Evolutionary conservation across 495 filamentous ascomycete genomes (phyloP).

Genomic region (Trichoderma asperelloides): DNA sequence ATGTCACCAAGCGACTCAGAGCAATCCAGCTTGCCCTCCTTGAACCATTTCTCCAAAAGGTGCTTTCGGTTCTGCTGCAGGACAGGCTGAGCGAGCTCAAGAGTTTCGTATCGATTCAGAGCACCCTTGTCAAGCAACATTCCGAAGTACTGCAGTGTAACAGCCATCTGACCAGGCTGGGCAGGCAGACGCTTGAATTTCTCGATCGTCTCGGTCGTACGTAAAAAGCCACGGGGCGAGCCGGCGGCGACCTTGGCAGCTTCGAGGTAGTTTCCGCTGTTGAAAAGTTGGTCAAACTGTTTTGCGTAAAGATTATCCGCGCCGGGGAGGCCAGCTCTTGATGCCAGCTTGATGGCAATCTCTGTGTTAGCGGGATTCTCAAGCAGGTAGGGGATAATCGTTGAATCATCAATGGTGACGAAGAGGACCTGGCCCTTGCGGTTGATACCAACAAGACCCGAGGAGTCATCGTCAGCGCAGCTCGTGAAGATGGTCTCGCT

Average conservation of each 20-base stretch:
- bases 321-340: conserved; percentile 83
- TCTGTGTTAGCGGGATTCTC: conserved; percentile 87
- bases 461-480: conserved; percentile 69
- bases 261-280: conserved; percentile 65
- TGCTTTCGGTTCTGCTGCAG: conserved; percentile 90
- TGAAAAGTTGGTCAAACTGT: conserved; percentile 81
- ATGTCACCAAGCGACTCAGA: conserved; percentile 95
- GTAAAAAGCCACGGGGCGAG: conserved; percentile 90
- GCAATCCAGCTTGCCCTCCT: conserved; percentile 87
- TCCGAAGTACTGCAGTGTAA: conserved; percentile 96
- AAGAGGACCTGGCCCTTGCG: conserved; percentile 93
- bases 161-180: conserved; percentile 70
- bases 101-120: conserved; percentile 84
- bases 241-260: conserved; percentile 94
- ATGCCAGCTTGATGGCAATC: conserved; percentile 91
- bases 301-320: conserved; percentile 90
- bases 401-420: conserved; percentile 84
- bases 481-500: conserved; percentile 98
- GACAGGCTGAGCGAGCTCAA: conserved; percentile 89
- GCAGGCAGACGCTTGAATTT: conserved; percentile 80
- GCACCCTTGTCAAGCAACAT: conserved; percentile 91
- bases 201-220: conserved; percentile 88
- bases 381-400: conserved; percentile 85
- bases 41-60: conserved; percentile 93
- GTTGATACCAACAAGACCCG: conserved; percentile 90